Conservation (phyloP, 1,284 basidiomycete species). For the Hypsizygus ulmarius region DNA sequence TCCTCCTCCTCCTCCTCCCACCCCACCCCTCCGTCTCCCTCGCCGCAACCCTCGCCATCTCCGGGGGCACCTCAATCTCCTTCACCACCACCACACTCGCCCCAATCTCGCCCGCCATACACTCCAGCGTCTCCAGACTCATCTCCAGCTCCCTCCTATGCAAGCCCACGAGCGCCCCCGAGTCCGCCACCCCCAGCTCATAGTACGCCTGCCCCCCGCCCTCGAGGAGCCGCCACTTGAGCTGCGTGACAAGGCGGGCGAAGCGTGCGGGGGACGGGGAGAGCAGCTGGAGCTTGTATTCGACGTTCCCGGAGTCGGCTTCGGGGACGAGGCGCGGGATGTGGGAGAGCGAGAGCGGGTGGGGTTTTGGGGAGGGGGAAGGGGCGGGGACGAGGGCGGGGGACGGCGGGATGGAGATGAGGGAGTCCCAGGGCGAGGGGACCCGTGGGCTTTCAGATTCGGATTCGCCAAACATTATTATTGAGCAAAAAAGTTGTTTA, state of each 20-base stretch:
- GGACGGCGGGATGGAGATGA: constrained; percentile 54
- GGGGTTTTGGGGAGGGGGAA: constrained; percentile 13
- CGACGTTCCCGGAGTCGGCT: constrained; percentile 76
- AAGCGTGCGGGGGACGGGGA: constrained; percentile 70
- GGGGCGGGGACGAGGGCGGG: constrained; percentile 25
- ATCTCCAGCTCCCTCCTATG: constrained; percentile 72
- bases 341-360: constrained; percentile 26
- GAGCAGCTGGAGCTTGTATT: constrained; percentile 84
- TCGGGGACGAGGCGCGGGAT: constrained; percentile 71
- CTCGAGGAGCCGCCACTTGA: constrained; percentile 92
- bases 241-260: constrained; percentile 82
- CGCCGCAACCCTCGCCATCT: constrained; percentile 41
- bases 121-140: constrained; percentile 79
- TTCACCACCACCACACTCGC: constrained; percentile 86
- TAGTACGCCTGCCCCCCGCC: constrained; percentile 92
- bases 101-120: constrained; percentile 91
- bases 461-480: constrained; percentile 74
- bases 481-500: neutral
- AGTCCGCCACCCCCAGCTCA: constrained; percentile 87
- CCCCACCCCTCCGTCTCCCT: constrained; percentile 36
- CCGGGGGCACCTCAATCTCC: constrained; percentile 73
- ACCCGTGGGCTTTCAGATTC: constrained; percentile 74
- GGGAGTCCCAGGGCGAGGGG: constrained; percentile 76
- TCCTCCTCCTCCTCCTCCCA: constrained; percentile 25
- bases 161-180: constrained; percentile 82